Conservation (phyloP, 495 filamentous ascomycete genomes). For the Aspergillus coremiiformis region DNA sequence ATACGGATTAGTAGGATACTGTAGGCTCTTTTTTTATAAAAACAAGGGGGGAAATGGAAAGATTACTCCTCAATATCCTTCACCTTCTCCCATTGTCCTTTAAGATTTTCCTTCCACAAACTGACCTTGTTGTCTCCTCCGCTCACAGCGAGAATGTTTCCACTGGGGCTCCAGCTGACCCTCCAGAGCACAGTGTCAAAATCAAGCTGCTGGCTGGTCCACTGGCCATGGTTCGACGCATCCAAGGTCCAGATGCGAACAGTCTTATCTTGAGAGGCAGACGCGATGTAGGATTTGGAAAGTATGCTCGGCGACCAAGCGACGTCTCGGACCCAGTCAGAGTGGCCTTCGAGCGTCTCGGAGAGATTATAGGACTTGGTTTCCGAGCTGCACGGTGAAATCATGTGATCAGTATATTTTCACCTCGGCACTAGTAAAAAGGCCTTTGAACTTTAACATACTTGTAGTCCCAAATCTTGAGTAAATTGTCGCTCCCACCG, state of each 20-base stretch:
- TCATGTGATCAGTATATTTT: constrained; percentile 1
- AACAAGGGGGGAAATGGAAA: constrained; percentile 14
- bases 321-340: constrained; percentile 97
- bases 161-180: constrained; percentile 95
- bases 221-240: constrained; percentile 53
- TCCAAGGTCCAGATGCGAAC: constrained; percentile 93
- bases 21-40: background rate
- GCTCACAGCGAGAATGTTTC: constrained; percentile 90
- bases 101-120: constrained; percentile 52
- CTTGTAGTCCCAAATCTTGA: constrained; percentile 82
- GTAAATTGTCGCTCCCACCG: constrained; percentile 82
- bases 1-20: background rate
- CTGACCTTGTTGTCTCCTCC: constrained; percentile 96
- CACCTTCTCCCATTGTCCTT: constrained; percentile 83
- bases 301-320: constrained; percentile 92
- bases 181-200: constrained; percentile 91
- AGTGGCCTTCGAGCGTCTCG: constrained; percentile 65
- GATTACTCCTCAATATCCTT: constrained; percentile 87
- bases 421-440: background rate
- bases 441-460: constrained; percentile 19
- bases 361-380: constrained; percentile 46
- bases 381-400: constrained; percentile 35
- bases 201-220: constrained; percentile 73
- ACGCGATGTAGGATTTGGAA: constrained; percentile 91
- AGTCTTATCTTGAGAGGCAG: constrained; percentile 90